Conservation (phyloP, 148 eudicot species). For the Rhododendron ferrugineum region DNA sequence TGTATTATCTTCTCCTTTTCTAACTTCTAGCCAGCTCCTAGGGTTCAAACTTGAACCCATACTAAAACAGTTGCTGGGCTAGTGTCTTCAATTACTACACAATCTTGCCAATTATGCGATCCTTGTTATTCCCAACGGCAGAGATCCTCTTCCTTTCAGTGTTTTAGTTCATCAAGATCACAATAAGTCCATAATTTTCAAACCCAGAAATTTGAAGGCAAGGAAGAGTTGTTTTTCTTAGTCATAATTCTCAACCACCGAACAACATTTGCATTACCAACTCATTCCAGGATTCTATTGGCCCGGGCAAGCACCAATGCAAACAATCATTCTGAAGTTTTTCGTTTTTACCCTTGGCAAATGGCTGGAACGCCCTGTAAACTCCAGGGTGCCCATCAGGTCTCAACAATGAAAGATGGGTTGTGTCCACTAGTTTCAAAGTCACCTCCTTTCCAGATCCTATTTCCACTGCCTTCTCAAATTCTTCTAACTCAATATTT, state of each 20-base stretch:
- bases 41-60: background rate
- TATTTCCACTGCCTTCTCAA: slow-evolving; percentile 27
- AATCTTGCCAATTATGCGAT: background rate
- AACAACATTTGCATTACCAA: slow-evolving; percentile 53
- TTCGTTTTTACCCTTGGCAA: slow-evolving; percentile 43
- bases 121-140: background rate
- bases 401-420: slow-evolving; percentile 55
- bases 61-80: background rate
- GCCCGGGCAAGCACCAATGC: slow-evolving; percentile 98
- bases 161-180: background rate
- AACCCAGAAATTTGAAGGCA: background rate
- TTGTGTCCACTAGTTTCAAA: slow-evolving; percentile 52
- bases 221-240: background rate
- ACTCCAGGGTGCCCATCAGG: slow-evolving; percentile 90
- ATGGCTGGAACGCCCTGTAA: slow-evolving; percentile 55
- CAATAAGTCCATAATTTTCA: background rate
- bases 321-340: slow-evolving; percentile 76
- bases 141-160: background rate
- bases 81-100: background rate
- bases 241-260: slow-evolving; percentile 10
- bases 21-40: background rate
- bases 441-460: slow-evolving; percentile 21
- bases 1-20: background rate
- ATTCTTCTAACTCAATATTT: slow-evolving; percentile 59
- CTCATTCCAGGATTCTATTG: slow-evolving; percentile 83